A percentile compares a stretch with the other conserved stretches of the same genome.
Evolutionary conservation across 257 asterid species (phyloP).

Genomic region (Forsythia suspensa): DNA sequence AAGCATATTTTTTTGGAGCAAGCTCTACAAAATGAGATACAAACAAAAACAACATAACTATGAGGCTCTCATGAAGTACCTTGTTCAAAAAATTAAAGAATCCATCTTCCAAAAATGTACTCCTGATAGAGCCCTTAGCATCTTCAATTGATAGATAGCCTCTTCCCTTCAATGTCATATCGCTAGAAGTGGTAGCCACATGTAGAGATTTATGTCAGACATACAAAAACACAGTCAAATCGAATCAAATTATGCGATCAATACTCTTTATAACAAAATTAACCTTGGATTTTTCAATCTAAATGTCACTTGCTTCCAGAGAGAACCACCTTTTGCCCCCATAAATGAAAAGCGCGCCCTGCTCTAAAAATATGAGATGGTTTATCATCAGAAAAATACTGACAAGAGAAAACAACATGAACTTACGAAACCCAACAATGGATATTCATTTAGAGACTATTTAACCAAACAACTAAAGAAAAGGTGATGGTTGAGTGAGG

Average conservation of each 20-base stretch:
- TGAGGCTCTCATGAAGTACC: conserved; percentile 36
- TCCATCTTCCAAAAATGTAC: conserved; percentile 56
- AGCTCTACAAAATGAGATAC: neutral
- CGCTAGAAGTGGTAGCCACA: conserved; percentile 39
- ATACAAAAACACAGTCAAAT: neutral
- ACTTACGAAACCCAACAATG: neutral
- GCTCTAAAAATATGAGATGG: conserved; percentile 52
- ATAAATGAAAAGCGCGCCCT: conserved; percentile 99
- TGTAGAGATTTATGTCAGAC: conserved; percentile 6
- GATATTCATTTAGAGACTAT: neutral
- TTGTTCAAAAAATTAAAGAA: conserved; percentile 75
- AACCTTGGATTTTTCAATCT: conserved; percentile 60
- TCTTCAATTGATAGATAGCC: conserved; percentile 77
- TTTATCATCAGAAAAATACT: conserved; percentile 34
- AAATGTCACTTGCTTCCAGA: conserved; percentile 89
- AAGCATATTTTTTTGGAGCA: neutral
- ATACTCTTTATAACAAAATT: conserved; percentile 13
- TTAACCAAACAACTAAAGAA: neutral
- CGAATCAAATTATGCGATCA: neutral
- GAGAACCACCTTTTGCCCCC: conserved; percentile 95
- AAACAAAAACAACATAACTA: neutral
- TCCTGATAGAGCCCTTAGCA: conserved; percentile 48
- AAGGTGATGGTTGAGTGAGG: neutral
- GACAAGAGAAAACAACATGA: neutral
- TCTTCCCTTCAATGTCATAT: conserved; percentile 39